phyloP scores from a whole-genome alignment of 331 rosid species.

The Malus hybrid region DNA sequence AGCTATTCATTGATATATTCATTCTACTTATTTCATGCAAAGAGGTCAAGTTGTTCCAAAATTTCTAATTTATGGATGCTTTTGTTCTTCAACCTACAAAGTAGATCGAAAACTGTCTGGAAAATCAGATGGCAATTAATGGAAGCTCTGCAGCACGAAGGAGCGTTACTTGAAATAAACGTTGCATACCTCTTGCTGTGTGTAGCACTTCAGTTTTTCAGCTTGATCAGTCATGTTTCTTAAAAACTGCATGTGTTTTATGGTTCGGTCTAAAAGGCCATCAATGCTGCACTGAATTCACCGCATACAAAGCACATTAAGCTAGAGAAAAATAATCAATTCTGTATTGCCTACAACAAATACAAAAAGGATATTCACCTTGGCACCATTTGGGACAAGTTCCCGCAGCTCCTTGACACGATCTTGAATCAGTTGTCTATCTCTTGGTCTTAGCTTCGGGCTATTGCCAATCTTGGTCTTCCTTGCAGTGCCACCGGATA shows the following conservation, averaged over 20 bases:
- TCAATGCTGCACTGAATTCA: slow-evolving; percentile 84
- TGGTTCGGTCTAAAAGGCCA: slow-evolving; percentile 68
- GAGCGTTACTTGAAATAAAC: not conserved
- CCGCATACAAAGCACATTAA: not conserved
- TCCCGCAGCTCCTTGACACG: slow-evolving; percentile 85
- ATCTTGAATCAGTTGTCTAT: slow-evolving; percentile 88
- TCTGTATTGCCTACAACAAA: not conserved
- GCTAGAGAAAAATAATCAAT: slow-evolving; percentile 1
- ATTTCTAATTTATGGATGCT: too few relatives aligned
- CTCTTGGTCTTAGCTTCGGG: slow-evolving; percentile 69
- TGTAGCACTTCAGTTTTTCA: slow-evolving; percentile 48
- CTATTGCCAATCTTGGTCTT: slow-evolving; percentile 28
- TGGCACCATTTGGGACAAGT: slow-evolving; percentile 75
- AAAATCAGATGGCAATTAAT: too few relatives aligned
- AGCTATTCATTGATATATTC: not conserved
- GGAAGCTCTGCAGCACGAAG: too few relatives aligned
- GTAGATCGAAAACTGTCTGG: too few relatives aligned
- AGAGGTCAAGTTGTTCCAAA: too few relatives aligned
- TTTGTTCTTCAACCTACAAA: too few relatives aligned
- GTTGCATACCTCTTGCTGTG: slow-evolving; percentile 38
- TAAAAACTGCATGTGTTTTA: slow-evolving; percentile 72
- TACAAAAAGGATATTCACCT: slow-evolving; percentile 26
- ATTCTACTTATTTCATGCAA: not conserved
- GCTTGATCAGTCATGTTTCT: slow-evolving; percentile 59
- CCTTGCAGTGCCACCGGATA: slow-evolving; percentile 25